A percentile compares a stretch with the other conserved stretches of the same genome.
Conservation (phyloP, 1,139 yeast genomes). For the Sugiyamaella xylanicola region DNA sequence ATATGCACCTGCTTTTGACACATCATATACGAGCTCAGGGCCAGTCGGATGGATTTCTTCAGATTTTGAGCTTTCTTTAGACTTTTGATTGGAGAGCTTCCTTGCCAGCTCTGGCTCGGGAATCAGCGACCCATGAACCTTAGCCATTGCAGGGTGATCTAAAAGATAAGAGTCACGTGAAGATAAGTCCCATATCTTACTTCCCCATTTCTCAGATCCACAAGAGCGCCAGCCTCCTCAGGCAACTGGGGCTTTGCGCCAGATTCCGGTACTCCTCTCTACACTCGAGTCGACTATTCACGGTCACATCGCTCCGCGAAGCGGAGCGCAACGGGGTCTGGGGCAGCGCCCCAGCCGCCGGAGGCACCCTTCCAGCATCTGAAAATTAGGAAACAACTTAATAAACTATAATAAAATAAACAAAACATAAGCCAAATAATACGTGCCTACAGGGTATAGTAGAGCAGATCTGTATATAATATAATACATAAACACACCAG, state of each 20-base stretch:
- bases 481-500: conserved; percentile 13
- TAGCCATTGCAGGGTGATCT: not conserved
- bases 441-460: conserved; percentile 4
- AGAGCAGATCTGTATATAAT: conserved; percentile 10
- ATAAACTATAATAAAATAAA: conserved; percentile 16
- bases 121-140: not conserved
- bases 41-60: no score
- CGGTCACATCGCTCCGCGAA: no score
- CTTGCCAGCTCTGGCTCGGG: no score
- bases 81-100: no score
- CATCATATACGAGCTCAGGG: not conserved
- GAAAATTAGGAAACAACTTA: conserved; percentile 3
- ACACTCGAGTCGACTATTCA: not conserved
- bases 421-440: conserved; percentile 13
- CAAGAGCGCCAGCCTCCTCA: not conserved
- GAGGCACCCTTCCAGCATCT: not conserved
- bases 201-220: no score
- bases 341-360: not conserved
- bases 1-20: not conserved
- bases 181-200: no score
- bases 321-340: no score
- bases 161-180: not conserved
- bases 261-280: not conserved
- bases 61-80: no score
- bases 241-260: not conserved